Conservation (phyloP, 2,329 filamentous ascomycete genomes). For the Cercospora sp. region DNA sequence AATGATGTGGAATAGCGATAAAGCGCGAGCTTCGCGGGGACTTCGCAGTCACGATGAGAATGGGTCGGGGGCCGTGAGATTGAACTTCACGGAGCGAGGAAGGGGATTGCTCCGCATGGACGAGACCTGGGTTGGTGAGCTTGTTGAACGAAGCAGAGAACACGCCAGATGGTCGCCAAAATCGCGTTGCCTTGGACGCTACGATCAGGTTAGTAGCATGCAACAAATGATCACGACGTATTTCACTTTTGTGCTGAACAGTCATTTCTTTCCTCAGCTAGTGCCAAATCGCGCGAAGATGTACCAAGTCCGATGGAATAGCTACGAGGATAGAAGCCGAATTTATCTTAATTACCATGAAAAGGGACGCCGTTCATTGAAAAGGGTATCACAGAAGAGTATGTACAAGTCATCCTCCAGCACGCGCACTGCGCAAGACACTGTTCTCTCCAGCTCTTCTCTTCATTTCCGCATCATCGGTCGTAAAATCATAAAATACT, state of each 20-base stretch:
- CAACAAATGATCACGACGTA: not conserved
- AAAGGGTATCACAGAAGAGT: constrained; percentile 11
- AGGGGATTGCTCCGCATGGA: not conserved
- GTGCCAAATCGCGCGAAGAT: not conserved
- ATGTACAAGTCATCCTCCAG: not conserved
- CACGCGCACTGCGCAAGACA: not conserved
- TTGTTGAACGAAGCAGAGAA: not conserved
- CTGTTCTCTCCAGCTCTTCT: not conserved
- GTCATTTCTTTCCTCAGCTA: constrained; percentile 7
- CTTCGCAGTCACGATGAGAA: not conserved
- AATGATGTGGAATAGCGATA: not conserved
- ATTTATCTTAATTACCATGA: too few relatives aligned
- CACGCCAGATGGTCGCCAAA: not conserved
- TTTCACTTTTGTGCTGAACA: constrained; percentile 7
- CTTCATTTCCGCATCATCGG: not conserved
- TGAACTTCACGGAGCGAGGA: not conserved
- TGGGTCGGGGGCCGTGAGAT: not conserved
- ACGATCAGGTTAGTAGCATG: constrained; percentile 13
- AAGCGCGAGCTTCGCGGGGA: not conserved
- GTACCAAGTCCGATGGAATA: too few relatives aligned
- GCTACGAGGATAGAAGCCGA: too few relatives aligned
- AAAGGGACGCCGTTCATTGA: not conserved
- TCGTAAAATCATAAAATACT: not conserved
- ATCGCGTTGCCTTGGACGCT: not conserved
- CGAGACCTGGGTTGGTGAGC: not conserved